Evolutionary conservation across 768 basidiomycete genomes (phyloP).

Genomic region (Collybia sordida): DNA sequence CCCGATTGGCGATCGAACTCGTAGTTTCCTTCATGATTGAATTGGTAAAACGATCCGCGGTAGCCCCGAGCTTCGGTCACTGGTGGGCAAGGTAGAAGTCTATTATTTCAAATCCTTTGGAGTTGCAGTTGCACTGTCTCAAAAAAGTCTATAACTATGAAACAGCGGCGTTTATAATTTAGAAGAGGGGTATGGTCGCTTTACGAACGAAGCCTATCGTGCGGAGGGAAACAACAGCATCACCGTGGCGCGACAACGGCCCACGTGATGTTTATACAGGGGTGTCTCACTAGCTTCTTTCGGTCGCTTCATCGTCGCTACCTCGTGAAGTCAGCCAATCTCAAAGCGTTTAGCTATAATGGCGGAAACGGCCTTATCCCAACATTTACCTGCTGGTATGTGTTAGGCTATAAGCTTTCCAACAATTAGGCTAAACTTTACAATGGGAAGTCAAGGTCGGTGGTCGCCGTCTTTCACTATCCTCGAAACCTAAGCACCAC

Average conservation of each 20-base stretch:
- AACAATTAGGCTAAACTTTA: neutral
- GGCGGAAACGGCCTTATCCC: conserved; percentile 25
- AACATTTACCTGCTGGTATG: conserved; percentile 53
- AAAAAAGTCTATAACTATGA: too few relatives aligned
- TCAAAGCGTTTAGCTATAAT: conserved; percentile 15
- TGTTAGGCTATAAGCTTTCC: neutral
- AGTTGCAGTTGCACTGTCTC: too few relatives aligned
- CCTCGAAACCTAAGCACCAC: conserved; percentile 37
- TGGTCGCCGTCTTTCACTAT: conserved; percentile 50
- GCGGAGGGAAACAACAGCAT: neutral
- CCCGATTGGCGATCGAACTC: conserved; percentile 10
- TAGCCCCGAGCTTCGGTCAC: too few relatives aligned
- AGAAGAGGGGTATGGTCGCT: neutral
- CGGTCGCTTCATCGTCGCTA: neutral
- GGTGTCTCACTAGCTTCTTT: too few relatives aligned
- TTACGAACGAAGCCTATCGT: neutral
- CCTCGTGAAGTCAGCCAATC: neutral
- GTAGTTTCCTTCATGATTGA: conserved; percentile 13
- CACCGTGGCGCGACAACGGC: too few relatives aligned
- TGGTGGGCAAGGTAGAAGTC: too few relatives aligned
- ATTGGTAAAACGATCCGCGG: too few relatives aligned
- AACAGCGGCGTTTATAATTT: too few relatives aligned
- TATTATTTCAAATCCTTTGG: too few relatives aligned
- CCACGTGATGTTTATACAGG: too few relatives aligned
- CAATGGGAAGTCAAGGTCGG: conserved; percentile 43